Evolutionary conservation across 2,329 filamentous ascomycete genomes (phyloP).

Genomic region (Aspergillus sp.): DNA sequence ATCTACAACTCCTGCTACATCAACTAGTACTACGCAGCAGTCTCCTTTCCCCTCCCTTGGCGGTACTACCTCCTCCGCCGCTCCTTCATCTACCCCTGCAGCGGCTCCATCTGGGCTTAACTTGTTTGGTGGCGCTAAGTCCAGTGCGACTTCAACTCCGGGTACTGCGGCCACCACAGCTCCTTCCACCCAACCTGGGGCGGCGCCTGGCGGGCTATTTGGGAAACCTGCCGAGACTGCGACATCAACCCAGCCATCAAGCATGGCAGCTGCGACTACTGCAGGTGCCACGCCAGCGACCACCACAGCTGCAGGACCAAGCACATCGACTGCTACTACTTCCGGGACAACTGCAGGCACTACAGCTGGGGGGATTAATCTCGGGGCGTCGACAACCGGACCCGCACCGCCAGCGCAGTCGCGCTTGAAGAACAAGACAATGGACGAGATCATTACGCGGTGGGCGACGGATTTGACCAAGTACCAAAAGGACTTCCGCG

Average conservation of each 20-base stretch:
- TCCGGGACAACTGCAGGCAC: conserved; percentile 23
- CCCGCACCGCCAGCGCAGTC: conserved; percentile 72
- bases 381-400: conserved; percentile 68
- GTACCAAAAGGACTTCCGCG: conserved; percentile 93
- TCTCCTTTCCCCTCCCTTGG: conserved; percentile 23
- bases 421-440: conserved; percentile 92
- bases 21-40: conserved; percentile 26
- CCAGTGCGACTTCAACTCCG: conserved; percentile 19
- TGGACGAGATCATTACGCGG: conserved; percentile 95
- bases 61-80: conserved; percentile 20
- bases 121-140: conserved; percentile 21
- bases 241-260: conserved; percentile 13
- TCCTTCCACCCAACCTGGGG: conserved; percentile 13
- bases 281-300: conserved; percentile 17
- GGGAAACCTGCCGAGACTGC: conserved; percentile 9
- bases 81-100: conserved; percentile 22
- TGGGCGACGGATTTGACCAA: conserved; percentile 94
- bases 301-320: conserved; percentile 20
- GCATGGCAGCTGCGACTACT: conserved; percentile 18
- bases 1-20: conserved; percentile 16
- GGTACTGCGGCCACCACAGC: conserved; percentile 17
- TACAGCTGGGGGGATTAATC: conserved; percentile 19
- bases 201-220: neutral
- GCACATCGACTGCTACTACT: conserved; percentile 22
- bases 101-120: conserved; percentile 18